Evolutionary conservation across 108 stramenopile genomes (phyloP).

Genomic region (Cyclotella atomus): DNA sequence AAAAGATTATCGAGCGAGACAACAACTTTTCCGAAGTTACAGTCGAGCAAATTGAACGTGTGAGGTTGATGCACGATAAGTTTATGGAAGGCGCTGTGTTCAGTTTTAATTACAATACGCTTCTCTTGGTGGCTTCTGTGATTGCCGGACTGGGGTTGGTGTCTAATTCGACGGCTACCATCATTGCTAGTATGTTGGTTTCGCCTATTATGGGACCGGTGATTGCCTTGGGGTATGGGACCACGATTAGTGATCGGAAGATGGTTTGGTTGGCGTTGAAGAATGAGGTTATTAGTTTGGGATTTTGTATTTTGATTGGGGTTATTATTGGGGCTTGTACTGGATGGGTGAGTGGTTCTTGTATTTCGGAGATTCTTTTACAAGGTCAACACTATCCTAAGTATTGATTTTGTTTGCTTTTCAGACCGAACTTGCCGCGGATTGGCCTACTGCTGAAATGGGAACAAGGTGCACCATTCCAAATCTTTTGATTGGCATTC

Average conservation of each 20-base stretch:
- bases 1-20: conserved; percentile 6
- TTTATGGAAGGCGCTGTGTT: conserved; percentile 19
- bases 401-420: background rate
- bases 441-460: conserved; percentile 83
- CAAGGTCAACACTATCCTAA: too few species aligned
- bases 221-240: conserved; percentile 69
- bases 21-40: conserved; percentile 4
- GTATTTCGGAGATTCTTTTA: too few species aligned
- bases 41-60: conserved; percentile 25
- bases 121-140: conserved; percentile 69
- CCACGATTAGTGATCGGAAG: conserved; percentile 62
- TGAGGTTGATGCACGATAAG: conserved; percentile 32
- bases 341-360: conserved; percentile 10
- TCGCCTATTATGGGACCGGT: conserved; percentile 51
- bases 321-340: conserved; percentile 64
- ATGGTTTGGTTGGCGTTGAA: conserved; percentile 54
- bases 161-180: conserved; percentile 70
- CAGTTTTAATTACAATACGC: conserved; percentile 25
- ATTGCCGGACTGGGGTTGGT: conserved; percentile 84
- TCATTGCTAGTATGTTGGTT: conserved; percentile 85
- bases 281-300: conserved; percentile 67
- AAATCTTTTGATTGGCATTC: conserved; percentile 64
- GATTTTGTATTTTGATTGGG: conserved; percentile 47
- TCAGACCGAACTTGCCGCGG: conserved; percentile 44
- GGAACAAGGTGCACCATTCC: conserved; percentile 46